phyloP scores from a whole-genome alignment of 2,329 filamentous ascomycete genomes.

The Penicillium oxalicum region DNA sequence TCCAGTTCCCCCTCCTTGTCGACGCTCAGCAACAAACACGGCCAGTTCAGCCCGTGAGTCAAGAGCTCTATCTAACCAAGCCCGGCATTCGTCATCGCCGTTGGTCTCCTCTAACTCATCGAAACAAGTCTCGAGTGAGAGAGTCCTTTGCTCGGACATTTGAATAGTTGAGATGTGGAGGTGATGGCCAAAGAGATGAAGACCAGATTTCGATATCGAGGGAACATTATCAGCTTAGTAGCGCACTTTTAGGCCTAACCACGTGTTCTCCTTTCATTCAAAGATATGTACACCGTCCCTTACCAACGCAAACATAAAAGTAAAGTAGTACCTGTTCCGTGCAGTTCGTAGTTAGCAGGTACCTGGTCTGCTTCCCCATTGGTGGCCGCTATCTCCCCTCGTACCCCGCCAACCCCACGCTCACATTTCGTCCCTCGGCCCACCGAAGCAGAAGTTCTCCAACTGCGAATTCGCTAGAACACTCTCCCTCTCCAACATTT shows the following conservation, averaged over 20 bases:
- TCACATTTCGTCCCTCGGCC: neutral
- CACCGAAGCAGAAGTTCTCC: too few species aligned
- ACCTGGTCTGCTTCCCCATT: too few species aligned
- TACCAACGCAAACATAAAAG: too few species aligned
- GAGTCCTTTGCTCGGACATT: slow-evolving; percentile 12
- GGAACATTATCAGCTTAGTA: too few species aligned
- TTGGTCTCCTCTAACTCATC: slow-evolving; percentile 15
- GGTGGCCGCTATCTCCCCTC: too few species aligned
- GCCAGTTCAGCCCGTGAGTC: slow-evolving; percentile 14
- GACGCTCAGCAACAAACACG: slow-evolving; percentile 14
- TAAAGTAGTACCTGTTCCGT: too few species aligned
- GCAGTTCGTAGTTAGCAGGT: too few species aligned
- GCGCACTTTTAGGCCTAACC: too few species aligned
- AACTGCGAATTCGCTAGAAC: too few species aligned
- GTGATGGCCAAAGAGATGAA: slow-evolving; percentile 1
- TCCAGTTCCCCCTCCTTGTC: slow-evolving; percentile 11
- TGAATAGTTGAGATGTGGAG: slow-evolving; percentile 5
- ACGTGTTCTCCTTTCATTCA: too few species aligned
- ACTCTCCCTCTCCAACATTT: too few species aligned
- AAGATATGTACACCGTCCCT: too few species aligned
- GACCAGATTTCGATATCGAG: neutral
- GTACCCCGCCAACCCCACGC: slow-evolving; percentile 20
- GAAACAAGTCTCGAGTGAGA: slow-evolving; percentile 14
- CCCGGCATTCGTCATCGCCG: slow-evolving; percentile 11
- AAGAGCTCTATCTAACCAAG: slow-evolving; percentile 12